Base-by-base conservation (phyloP, 2,329 filamentous ascomycete species). In the Lachnum nothofagi region DNA sequence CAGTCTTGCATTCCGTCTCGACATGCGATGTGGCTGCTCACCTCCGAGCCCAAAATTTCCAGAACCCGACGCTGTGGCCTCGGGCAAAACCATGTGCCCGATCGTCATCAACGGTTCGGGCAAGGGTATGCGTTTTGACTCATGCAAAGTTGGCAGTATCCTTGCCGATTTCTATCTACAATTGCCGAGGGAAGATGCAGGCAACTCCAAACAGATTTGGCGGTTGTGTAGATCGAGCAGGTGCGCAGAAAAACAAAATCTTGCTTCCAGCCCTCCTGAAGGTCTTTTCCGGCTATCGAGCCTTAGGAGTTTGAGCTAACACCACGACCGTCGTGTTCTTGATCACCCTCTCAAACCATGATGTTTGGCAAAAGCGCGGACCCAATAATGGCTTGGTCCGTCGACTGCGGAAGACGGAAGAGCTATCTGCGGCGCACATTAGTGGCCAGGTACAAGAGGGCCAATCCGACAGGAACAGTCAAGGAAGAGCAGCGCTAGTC, bases 31-130 rank as follows among this genome's bases (percentile, higher is more conserved):
- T 33, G 42, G 23, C 37, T 44, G 20, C 44, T 16, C 33, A 24
- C 34, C 42, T 44, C 7, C 10, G 2, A 20, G n/a, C n/a, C 16
- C n/a, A 37, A 29, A 39, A 41, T 12, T 46, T 52, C 44, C 42
- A 38, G 53, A 51, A 58, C 49, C 56, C 57, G 48, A 42, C 44
- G 43, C 43, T 46, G 50, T 51, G 52, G 54, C 31, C 47, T 46
- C 41, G 51, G 42, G 58, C 53, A 58, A 60, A 58, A 56, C 44
- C 49, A 46, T 42, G 46, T 48, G 51, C 52, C 52, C 46, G 54
- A 57, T 54, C 53, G 51, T 43, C 48, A 55, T 53, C 52, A 44
- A 42, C 39, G 19, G 17, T 41, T n/a, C 16, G 33, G 48, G 39
- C 43, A 34, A 25, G 45, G 33, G 42, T 44, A 49, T 47, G 43